Evolutionary conservation across 139 green algal species (phyloP), one percentile per base, ranked within the genome.

Genomic region (Pedinophyceae sp.): DNA sequence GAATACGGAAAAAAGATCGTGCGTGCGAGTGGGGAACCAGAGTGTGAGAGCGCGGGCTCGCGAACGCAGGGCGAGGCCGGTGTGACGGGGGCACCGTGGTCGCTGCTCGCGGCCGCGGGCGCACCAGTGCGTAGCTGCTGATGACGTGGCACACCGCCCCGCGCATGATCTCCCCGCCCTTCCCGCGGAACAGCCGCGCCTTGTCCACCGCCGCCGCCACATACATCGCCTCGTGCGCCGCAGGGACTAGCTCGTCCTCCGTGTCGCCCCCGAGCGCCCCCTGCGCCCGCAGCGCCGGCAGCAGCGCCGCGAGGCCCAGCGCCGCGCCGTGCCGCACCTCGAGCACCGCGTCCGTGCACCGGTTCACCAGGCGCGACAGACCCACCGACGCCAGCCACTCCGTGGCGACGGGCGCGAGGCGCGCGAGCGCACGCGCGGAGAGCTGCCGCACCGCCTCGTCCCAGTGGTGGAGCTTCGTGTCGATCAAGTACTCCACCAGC

Each of bases 141-240:
- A 82, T 65, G 22, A 81, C 62, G 30, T 65, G 58, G 58, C 74
- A 84, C 17, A 86, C 72, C 2, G 81, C 85, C 20, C 65, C 66
- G 4, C 88, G 74, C 82, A 95, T 93, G 7, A 86, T 52, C 66
- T 94, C 85, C 0, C 88, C 87, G 38, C 88, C 89, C 59, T 92
- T 91, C 28, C 89, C 89, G 1, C 77, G 69, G 59, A 82, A 89
- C 60, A 95, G 65, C 19, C 72, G 62, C 13, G 67, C 69, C 29
- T 74, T 73, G 52, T 88, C 75, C 2, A 95, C 81, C 2, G 50
- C 54, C 17, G 63, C 40, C 3, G 20, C 65, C 20, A 73, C 54
- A 2, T 23, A 16, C 16, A 78, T 49, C 10, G 45, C 47, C 6
- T 18, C 29, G 25, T 25, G 29, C 59, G 27, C 26, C 0, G 29